These are phyloP conservation scores for Didymella lethalis DNA, from an alignment of 2,329 filamentous ascomycete genomes.

Conservation along the genomic window DNA sequence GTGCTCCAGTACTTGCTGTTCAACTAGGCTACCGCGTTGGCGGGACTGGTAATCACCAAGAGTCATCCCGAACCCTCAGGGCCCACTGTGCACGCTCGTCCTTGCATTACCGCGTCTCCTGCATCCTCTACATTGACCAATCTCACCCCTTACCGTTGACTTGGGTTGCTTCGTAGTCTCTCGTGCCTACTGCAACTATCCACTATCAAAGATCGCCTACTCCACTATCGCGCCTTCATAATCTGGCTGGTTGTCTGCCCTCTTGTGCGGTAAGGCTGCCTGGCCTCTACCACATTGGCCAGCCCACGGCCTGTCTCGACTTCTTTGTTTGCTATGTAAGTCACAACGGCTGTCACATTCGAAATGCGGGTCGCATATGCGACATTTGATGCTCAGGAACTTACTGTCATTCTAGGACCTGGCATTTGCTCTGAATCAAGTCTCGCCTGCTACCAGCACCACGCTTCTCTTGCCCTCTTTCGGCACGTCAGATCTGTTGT, in stretches of 20 bases:
- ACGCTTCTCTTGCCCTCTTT: constrained; percentile 42
- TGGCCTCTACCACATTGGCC: constrained; percentile 37
- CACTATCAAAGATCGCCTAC: constrained; percentile 37
- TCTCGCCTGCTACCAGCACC: constrained; percentile 37
- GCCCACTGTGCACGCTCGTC: constrained; percentile 37
- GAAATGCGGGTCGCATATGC: constrained; percentile 44
- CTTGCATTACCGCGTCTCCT: constrained; percentile 42
- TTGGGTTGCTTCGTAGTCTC: constrained; percentile 36
- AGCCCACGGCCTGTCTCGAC: constrained; percentile 42
- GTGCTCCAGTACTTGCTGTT: constrained; percentile 41
- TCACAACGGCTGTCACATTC: constrained; percentile 40
- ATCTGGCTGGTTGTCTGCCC: constrained; percentile 30
- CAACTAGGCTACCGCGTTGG: constrained; percentile 45
- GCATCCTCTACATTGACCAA: constrained; percentile 32
- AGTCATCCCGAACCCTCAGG: constrained; percentile 40
- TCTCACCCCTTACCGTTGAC: constrained; percentile 37
- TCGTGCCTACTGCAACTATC: constrained; percentile 25
- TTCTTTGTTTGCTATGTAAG: constrained; percentile 51
- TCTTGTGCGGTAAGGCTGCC: constrained; percentile 39
- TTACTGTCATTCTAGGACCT: constrained; percentile 48
- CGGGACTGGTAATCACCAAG: constrained; percentile 46
- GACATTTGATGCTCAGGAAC: constrained; percentile 42
- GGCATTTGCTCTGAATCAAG: constrained; percentile 49
- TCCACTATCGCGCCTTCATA: constrained; percentile 43
- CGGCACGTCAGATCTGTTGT: constrained; percentile 40